Percentiles rank a stretch among this genome's conserved stretches.
These are phyloP conservation scores for Phytopythium mirpurense DNA, from an alignment of 352 stramenopile species.

Conservation along the genomic window DNA sequence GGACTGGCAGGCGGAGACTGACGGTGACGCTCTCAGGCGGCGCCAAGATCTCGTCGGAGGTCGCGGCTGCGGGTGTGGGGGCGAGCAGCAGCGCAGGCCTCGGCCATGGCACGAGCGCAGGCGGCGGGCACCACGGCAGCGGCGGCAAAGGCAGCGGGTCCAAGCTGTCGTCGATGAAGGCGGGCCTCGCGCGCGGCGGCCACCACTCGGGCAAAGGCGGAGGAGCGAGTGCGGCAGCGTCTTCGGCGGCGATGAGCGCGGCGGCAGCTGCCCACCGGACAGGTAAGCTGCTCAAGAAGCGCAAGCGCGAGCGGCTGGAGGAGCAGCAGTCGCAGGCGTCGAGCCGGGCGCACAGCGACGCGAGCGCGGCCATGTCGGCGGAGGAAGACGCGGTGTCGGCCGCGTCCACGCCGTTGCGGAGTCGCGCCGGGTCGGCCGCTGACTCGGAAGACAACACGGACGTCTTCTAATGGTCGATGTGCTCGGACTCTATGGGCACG, in stretches of 20 bases:
- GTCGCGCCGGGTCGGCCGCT: slow-evolving; percentile 1
- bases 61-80: background rate
- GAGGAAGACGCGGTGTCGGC: slow-evolving; percentile 17
- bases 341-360: slow-evolving; percentile 3
- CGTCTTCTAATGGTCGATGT: slow-evolving; percentile 26
- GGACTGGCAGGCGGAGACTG: slow-evolving; percentile 28
- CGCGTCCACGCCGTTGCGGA: slow-evolving; percentile 5
- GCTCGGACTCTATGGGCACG: background rate
- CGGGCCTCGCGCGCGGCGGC: slow-evolving; percentile 14
- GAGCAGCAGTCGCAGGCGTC: slow-evolving; percentile 6
- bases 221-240: background rate
- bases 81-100: slow-evolving; percentile 10
- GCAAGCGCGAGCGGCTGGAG: slow-evolving; percentile 33
- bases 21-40: slow-evolving; percentile 40
- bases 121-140: background rate
- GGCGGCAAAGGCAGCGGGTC: slow-evolving; percentile 15
- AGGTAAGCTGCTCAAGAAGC: slow-evolving; percentile 38
- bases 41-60: slow-evolving; percentile 13
- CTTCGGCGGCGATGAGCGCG: background rate
- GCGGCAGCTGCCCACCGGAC: background rate
- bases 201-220: slow-evolving; percentile 16
- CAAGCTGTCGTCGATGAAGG: slow-evolving; percentile 16
- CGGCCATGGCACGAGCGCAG: background rate
- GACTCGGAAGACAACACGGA: slow-evolving; percentile 47
- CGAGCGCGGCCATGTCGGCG: slow-evolving; percentile 4